Evolutionary conservation across 495 filamentous ascomycete genomes (phyloP).

Genomic region (Pseudomonodictys pantanalensis): DNA sequence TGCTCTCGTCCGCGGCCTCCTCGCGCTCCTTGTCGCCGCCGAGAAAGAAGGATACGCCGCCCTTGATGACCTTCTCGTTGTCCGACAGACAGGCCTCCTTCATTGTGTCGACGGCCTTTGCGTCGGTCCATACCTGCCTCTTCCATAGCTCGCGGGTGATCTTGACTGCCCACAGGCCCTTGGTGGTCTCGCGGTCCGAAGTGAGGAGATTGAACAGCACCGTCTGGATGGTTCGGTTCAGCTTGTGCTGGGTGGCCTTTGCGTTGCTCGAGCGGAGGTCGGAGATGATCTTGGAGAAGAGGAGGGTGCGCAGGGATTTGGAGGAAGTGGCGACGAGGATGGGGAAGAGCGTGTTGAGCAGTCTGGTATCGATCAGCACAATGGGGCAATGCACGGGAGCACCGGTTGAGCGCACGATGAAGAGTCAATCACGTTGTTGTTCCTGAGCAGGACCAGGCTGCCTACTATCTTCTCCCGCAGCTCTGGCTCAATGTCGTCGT

Average conservation of each 20-base stretch:
- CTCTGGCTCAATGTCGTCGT: constrained; percentile 73
- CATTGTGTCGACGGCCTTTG: constrained; percentile 89
- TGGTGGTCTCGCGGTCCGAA: constrained; percentile 75
- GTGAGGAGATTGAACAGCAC: constrained; percentile 88
- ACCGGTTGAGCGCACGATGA: constrained; percentile 49
- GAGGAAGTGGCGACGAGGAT: constrained; percentile 82
- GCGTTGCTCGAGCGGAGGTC: constrained; percentile 82
- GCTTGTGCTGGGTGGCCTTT: constrained; percentile 80
- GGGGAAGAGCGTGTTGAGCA: constrained; percentile 87
- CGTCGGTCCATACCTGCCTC: constrained; percentile 82
- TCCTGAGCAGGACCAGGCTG: constrained; percentile 78
- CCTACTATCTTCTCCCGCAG: constrained; percentile 92
- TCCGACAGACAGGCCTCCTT: constrained; percentile 79
- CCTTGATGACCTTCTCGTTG: constrained; percentile 84
- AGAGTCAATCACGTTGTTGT: constrained; percentile 90
- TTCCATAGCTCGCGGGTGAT: constrained; percentile 85
- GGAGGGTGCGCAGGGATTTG: constrained; percentile 76
- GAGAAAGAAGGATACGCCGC: constrained; percentile 89
- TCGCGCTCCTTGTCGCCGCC: constrained; percentile 93
- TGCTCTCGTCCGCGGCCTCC: constrained; percentile 83
- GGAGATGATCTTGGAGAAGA: constrained; percentile 88
- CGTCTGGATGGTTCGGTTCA: constrained; percentile 90
- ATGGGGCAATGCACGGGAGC: neutral
- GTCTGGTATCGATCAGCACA: constrained; percentile 15
- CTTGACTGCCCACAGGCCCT: constrained; percentile 92